phyloP scores from a whole-genome alignment of 2,329 filamentous ascomycete species.

The Phyllosticta paracitricarpa region DNA sequence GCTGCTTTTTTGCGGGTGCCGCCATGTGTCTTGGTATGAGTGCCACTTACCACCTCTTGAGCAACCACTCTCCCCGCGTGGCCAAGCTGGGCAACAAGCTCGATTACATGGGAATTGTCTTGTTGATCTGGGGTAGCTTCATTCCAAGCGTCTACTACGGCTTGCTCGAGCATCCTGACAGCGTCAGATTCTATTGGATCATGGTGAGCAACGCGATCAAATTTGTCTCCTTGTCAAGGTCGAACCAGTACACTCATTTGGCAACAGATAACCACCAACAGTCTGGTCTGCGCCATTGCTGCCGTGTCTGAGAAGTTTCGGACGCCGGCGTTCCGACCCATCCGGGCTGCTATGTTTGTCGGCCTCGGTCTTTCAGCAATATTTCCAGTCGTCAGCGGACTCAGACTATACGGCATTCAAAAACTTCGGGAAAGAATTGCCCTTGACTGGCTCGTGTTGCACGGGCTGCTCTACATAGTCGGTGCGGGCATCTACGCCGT shows the following conservation, averaged over 20 bases:
- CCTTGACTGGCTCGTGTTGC: slow-evolving; percentile 66
- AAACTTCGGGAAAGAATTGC: slow-evolving; percentile 65
- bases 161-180: slow-evolving; percentile 43
- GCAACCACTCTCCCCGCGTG: slow-evolving; percentile 72
- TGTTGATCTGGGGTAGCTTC: slow-evolving; percentile 83
- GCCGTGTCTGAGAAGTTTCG: slow-evolving; percentile 77
- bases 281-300: slow-evolving; percentile 63
- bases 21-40: slow-evolving; percentile 38
- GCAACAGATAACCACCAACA: slow-evolving; percentile 64
- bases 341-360: slow-evolving; percentile 83
- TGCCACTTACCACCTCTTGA: slow-evolving; percentile 71
- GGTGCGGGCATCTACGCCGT: slow-evolving; percentile 82
- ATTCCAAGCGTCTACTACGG: slow-evolving; percentile 64
- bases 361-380: slow-evolving; percentile 75
- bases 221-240: slow-evolving; percentile 14
- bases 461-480: slow-evolving; percentile 75
- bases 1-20: slow-evolving; percentile 31
- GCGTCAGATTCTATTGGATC: slow-evolving; percentile 63
- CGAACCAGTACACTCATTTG: background rate
- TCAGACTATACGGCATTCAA: slow-evolving; percentile 55
- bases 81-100: slow-evolving; percentile 81
- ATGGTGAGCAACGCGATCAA: slow-evolving; percentile 43
- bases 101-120: slow-evolving; percentile 90
- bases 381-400: slow-evolving; percentile 70
- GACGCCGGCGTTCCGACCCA: slow-evolving; percentile 71